Evolutionary conservation across 2,329 filamentous ascomycete genomes (phyloP), one percentile per base, ranked within the genome.

Genomic region (Neobulgaria alba): DNA sequence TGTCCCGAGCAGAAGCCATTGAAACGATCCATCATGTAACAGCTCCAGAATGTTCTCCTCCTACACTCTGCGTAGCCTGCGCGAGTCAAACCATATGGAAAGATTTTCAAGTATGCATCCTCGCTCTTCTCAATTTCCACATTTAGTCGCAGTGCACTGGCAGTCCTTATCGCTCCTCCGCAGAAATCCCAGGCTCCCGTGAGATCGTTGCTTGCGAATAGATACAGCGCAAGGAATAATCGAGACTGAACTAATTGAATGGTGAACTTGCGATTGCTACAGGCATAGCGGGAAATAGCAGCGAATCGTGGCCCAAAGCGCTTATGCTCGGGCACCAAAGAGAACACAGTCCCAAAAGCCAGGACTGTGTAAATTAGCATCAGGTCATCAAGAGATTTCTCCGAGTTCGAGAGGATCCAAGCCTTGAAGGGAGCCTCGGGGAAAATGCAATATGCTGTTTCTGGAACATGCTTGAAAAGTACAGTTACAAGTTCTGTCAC

Each of bases 41-140:
- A 72, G 19, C 77, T 75, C 82, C 82, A 88, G 54, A 85, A 81
- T 0, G 80, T 85, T 41, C 83, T 69, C 48, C 82, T 71, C 45
- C 77, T 71, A 51, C 79, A 80, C 60, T 88, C 83, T 17, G 72
- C 70, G 50, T 79, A 72, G 20, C 73, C 75, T 36, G 62, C 61
- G 42, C 67, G 69, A 50, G 71, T 73, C 48, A 84, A 66, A 15
- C 69, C 73, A 53, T 76, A 79, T 3, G 76, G 75, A 39, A 68
- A 72, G 0, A 55, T 53, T n/a, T 61, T 54, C 10, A 62, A 47
- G 12, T 45, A 46, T 3, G 54, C 61, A 36, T 72, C 69, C 2
- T 62, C 59, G 4, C 62, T 70, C 54, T 57, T 66, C 46, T 61
- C 73, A 54, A 70, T 55, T 55, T 87, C 83, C 9, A 77, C 64